phyloP scores from a whole-genome alignment of 306 rosid genomes.

The Neltuma alba region DNA sequence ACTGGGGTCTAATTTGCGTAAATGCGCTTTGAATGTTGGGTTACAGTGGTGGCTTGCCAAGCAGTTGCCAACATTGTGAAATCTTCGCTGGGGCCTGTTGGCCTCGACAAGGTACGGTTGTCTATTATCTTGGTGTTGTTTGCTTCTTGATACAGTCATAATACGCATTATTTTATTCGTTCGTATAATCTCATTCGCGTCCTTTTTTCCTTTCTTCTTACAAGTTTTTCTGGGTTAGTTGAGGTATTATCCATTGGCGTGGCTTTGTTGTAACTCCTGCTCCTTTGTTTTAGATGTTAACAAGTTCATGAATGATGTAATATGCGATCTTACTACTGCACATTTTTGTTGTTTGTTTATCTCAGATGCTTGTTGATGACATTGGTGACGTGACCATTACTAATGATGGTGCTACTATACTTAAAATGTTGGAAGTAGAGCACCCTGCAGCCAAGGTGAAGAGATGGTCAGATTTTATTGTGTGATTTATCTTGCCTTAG shows the following conservation, averaged over 20 bases:
- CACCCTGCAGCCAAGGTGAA: slow-evolving; percentile 98
- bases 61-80: slow-evolving; percentile 94
- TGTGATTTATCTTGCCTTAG: not conserved
- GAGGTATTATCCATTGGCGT: not conserved
- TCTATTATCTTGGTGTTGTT: not conserved
- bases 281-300: not conserved
- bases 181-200: not conserved
- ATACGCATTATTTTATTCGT: not conserved
- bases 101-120: slow-evolving; percentile 84
- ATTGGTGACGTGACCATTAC: slow-evolving; percentile 94
- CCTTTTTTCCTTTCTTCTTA: not conserved
- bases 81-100: slow-evolving; percentile 94
- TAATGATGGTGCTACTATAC: slow-evolving; percentile 95
- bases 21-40: not conserved
- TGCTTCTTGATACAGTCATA: not conserved
- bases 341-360: slow-evolving; percentile 21
- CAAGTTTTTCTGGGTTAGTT: not conserved
- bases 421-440: slow-evolving; percentile 96
- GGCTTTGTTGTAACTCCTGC: not conserved
- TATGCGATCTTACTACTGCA: not conserved
- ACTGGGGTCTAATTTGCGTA: not conserved
- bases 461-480: not conserved
- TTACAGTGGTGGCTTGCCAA: slow-evolving; percentile 83
- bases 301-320: not conserved
- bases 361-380: slow-evolving; percentile 96